These are phyloP conservation scores for Mycena galericulata DNA, from an alignment of 768 basidiomycete species.

Conservation along the genomic window DNA sequence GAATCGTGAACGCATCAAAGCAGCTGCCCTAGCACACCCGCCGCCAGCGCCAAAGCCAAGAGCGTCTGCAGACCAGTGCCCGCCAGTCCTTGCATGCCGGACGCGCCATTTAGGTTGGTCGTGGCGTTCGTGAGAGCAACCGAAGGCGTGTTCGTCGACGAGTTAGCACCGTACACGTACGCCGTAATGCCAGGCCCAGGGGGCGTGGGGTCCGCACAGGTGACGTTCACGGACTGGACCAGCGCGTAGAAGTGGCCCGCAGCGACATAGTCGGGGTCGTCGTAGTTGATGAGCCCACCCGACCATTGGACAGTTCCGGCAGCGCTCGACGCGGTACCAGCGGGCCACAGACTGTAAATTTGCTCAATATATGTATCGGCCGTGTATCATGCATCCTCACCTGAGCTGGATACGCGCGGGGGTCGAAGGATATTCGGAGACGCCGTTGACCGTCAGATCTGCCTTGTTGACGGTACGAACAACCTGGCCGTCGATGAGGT, in stretches of 20 bases:
- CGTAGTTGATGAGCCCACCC: constrained; percentile 79
- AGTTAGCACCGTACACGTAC: constrained; percentile 73
- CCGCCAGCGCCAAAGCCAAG: constrained; percentile 28
- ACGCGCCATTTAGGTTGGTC: constrained; percentile 63
- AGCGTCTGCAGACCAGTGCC: constrained; percentile 18
- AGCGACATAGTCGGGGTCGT: constrained; percentile 78
- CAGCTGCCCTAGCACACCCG: constrained; percentile 31
- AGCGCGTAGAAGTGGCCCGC: constrained; percentile 82
- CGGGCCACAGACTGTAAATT: constrained; percentile 77
- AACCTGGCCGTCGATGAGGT: constrained; percentile 75
- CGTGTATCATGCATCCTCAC: constrained; percentile 48
- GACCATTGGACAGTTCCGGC: constrained; percentile 74
- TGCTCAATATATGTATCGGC: neutral
- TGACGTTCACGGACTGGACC: constrained; percentile 70
- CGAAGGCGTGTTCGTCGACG: constrained; percentile 62
- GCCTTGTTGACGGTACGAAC: constrained; percentile 77
- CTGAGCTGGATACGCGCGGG: constrained; percentile 87
- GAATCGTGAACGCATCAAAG: constrained; percentile 14
- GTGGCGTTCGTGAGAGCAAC: constrained; percentile 71
- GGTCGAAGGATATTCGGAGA: constrained; percentile 77
- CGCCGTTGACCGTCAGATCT: constrained; percentile 68
- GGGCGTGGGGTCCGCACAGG: constrained; percentile 66
- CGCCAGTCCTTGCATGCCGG: constrained; percentile 19
- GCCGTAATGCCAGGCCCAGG: constrained; percentile 64
- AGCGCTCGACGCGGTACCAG: constrained; percentile 71